Base-by-base conservation (phyloP, 2,329 filamentous ascomycete species). In the Epichloe bromicola region DNA sequence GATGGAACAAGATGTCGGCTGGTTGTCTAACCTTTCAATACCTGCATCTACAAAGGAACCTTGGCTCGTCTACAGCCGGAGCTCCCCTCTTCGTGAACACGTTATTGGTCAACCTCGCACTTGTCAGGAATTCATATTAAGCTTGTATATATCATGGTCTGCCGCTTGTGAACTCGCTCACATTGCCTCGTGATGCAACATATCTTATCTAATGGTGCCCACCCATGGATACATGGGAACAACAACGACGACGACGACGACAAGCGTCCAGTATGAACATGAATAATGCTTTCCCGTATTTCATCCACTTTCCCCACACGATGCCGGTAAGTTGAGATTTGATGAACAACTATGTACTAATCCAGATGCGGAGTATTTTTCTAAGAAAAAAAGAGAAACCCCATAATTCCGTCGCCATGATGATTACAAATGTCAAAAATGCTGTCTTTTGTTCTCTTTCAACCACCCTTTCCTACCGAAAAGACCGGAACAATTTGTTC, bases 401-500 rank as follows among this genome's bases (percentile, higher is more conserved):
- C 10, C 8, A 30, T 11, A 30, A 2, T 33, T 17, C 39, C 20
- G 41, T 43, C 20, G 41, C n/a, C 20, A 30, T 11, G 12, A 14
- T 26, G 5, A 14, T 14, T 43, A 3, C 5, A 5, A 12, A 5
- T n/a, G 20, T 43, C 23, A 12, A 43, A 26, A 8, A 46, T 46
- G 34, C 34, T 12, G 34, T 39, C n/a, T 44, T 20, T 41, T 10
- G 3, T 6, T 14, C 34, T 19, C 14, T 5, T 6, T 15, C 12
- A 10, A 19, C 5, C 17, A 12, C 40, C 3, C 23, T 3, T 3
- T 34, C 63, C 63, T 59, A 73, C 56, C 70, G 64, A 57, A 72
- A 71, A 46, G 68, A 67, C 57, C 65, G 65, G 53, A 72, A 69
- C 20, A 67, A 67, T 57, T 70, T 74, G 57, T 65, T 71, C 53